These are phyloP conservation scores for Caloboletus firmus DNA, from an alignment of 1,284 basidiomycete species.

Conservation along the genomic window DNA sequence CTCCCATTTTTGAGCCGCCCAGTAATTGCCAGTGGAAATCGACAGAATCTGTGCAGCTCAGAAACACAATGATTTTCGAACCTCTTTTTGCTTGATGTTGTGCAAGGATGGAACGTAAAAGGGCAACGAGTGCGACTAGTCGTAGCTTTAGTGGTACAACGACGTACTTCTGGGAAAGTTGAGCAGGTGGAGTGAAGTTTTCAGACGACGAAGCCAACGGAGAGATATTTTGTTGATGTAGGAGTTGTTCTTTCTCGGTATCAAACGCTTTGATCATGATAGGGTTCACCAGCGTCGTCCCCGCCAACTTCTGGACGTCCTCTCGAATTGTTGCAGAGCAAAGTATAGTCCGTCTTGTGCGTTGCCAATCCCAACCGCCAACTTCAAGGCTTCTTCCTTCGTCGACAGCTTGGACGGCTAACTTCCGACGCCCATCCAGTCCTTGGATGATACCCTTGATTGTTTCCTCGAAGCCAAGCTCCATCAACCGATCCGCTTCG, in stretches of 20 bases:
- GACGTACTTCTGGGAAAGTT: slow-evolving; percentile 92
- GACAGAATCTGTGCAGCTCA: slow-evolving; percentile 96
- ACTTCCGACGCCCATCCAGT: slow-evolving; percentile 75
- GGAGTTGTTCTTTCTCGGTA: slow-evolving; percentile 39
- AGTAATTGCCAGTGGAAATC: slow-evolving; percentile 96
- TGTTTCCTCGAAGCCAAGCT: slow-evolving; percentile 94
- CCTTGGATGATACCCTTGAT: slow-evolving; percentile 86
- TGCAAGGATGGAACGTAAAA: slow-evolving; percentile 75
- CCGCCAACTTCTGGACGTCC: slow-evolving; percentile 92
- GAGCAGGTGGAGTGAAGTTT: slow-evolving; percentile 92
- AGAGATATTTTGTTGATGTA: slow-evolving; percentile 13
- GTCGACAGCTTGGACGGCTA: slow-evolving; percentile 70
- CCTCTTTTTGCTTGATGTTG: slow-evolving; percentile 52
- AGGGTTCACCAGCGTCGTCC: slow-evolving; percentile 72
- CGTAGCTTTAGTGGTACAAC: slow-evolving; percentile 92
- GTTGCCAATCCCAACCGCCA: slow-evolving; percentile 85
- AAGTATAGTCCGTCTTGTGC: slow-evolving; percentile 78
- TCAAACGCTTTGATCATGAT: slow-evolving; percentile 72
- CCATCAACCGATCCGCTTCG: slow-evolving; percentile 96
- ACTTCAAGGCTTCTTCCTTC: slow-evolving; percentile 73
- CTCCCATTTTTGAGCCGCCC: slow-evolving; percentile 74
- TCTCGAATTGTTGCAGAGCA: slow-evolving; percentile 97
- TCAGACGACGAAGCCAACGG: slow-evolving; percentile 35
- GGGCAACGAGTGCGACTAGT: slow-evolving; percentile 86
- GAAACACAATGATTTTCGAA: slow-evolving; percentile 87